phyloP scores from a whole-genome alignment of 352 stramenopile species.

The Globisporangium viniferum region DNA sequence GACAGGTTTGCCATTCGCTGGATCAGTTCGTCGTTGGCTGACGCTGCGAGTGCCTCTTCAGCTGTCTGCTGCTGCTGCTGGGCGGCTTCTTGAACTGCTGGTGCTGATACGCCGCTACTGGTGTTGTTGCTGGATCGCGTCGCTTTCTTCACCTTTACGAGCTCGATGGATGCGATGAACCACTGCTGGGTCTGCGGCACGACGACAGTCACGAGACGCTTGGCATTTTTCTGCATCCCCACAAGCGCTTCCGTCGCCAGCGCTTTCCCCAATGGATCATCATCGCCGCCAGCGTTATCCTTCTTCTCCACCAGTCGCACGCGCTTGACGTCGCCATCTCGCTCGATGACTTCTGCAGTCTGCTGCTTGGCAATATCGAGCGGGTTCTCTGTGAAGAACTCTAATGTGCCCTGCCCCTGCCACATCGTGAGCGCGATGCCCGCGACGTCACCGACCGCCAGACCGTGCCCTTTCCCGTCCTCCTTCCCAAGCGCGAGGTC shows the following conservation, averaged over 20 bases:
- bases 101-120: background rate
- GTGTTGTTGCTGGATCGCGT: slow-evolving; percentile 19
- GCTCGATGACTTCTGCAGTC: slow-evolving; percentile 20
- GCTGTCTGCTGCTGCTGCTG: slow-evolving; percentile 19
- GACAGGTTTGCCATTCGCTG: slow-evolving; percentile 75
- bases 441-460: slow-evolving; percentile 44
- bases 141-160: slow-evolving; percentile 79
- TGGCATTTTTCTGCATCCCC: slow-evolving; percentile 62
- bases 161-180: slow-evolving; percentile 63
- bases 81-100: background rate
- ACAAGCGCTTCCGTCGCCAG: slow-evolving; percentile 46
- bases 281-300: background rate
- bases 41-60: slow-evolving; percentile 4
- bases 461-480: slow-evolving; percentile 24
- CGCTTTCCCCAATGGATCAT: slow-evolving; percentile 29
- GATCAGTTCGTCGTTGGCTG: slow-evolving; percentile 50
- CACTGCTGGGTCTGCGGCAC: slow-evolving; percentile 46
- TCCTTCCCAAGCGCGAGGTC: slow-evolving; percentile 46
- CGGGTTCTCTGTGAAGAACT: slow-evolving; percentile 57
- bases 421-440: slow-evolving; percentile 53
- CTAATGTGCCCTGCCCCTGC: slow-evolving; percentile 24
- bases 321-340: slow-evolving; percentile 37
- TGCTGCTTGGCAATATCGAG: slow-evolving; percentile 39
- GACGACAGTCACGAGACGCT: slow-evolving; percentile 52
- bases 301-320: slow-evolving; percentile 36